Conservation (phyloP, 768 basidiomycete species). For the Paxillus rubicundulus region DNA sequence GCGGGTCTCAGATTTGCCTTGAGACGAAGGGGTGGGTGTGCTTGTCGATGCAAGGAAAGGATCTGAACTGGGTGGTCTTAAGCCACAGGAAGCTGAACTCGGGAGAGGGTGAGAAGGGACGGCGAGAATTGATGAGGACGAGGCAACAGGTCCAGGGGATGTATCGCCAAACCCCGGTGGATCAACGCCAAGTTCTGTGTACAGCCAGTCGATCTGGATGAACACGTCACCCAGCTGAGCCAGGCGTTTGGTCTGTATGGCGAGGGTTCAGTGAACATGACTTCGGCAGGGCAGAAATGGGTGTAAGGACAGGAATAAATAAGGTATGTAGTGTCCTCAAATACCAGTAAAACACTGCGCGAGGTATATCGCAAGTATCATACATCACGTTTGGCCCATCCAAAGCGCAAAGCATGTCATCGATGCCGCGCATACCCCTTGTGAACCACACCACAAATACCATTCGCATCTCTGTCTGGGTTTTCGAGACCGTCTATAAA, state of each 20-base stretch:
- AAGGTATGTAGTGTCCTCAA: not conserved
- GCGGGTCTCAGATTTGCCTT: conserved; percentile 31
- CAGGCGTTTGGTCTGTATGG: conserved; percentile 62
- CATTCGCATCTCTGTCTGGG: not conserved
- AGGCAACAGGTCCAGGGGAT: conserved; percentile 24
- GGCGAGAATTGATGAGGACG: conserved; percentile 40
- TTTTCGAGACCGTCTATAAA: not conserved
- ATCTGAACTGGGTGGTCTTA: conserved; percentile 16
- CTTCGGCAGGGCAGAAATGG: not conserved
- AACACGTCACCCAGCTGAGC: conserved; percentile 61
- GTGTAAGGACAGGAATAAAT: not conserved
- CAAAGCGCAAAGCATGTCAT: not conserved
- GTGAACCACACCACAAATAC: not conserved
- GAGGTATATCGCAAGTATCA: not conserved
- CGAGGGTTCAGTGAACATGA: conserved; percentile 1
- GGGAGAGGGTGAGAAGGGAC: conserved; percentile 35
- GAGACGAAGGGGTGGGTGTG: conserved; percentile 51
- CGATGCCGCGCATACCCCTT: no score
- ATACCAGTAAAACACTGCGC: no score
- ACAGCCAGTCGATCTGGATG: conserved; percentile 77
- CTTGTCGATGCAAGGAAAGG: conserved; percentile 26
- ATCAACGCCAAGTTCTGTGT: conserved; percentile 75
- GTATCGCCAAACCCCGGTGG: conserved; percentile 55
- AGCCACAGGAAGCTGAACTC: conserved; percentile 43
- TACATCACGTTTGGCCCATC: not conserved